A percentile compares a stretch with the other conserved stretches of the same genome.
Conservation (phyloP, 208 protist genomes). For the Wallacemonas collosoma region DNA sequence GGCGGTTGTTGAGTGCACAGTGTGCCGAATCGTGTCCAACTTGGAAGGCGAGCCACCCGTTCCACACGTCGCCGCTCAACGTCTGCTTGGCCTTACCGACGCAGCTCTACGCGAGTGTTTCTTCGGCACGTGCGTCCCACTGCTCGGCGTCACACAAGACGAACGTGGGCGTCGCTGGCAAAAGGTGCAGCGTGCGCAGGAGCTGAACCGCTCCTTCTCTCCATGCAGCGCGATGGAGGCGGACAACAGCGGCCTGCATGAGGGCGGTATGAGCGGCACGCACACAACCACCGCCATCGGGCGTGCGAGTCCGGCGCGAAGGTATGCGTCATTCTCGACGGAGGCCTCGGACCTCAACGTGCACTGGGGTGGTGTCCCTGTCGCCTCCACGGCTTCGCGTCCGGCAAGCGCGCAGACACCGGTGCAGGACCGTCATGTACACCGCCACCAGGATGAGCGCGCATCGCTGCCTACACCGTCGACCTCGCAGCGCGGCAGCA, state of each 20-base stretch:
- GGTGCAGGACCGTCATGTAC: background rate
- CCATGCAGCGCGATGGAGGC: constrained; percentile 27
- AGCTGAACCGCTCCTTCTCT: constrained; percentile 15
- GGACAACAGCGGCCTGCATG: constrained; percentile 33
- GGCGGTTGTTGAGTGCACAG: constrained; percentile 6
- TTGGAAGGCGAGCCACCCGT: constrained; percentile 14
- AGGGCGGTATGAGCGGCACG: constrained; percentile 18
- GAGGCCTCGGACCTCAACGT: constrained; percentile 5
- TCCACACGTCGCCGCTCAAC: constrained; percentile 21
- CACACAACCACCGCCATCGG: background rate
- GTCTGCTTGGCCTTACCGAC: constrained; percentile 29
- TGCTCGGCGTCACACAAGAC: constrained; percentile 36
- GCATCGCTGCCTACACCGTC: background rate
- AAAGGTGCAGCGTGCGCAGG: constrained; percentile 7
- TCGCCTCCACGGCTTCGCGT: background rate
- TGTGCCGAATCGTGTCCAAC: constrained; percentile 25
- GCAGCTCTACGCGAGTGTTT: constrained; percentile 42
- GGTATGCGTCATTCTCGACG: constrained; percentile 2
- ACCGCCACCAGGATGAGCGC: background rate
- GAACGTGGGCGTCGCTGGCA: constrained; percentile 33
- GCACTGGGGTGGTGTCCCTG: constrained; percentile 1
- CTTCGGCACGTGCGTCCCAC: constrained; percentile 41
- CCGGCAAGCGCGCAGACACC: background rate
- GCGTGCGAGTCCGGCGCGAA: background rate
- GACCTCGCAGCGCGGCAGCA: constrained; percentile 3